Evolutionary conservation across 129 eudicot genomes (phyloP).

Genomic region (Flaveria robusta): DNA sequence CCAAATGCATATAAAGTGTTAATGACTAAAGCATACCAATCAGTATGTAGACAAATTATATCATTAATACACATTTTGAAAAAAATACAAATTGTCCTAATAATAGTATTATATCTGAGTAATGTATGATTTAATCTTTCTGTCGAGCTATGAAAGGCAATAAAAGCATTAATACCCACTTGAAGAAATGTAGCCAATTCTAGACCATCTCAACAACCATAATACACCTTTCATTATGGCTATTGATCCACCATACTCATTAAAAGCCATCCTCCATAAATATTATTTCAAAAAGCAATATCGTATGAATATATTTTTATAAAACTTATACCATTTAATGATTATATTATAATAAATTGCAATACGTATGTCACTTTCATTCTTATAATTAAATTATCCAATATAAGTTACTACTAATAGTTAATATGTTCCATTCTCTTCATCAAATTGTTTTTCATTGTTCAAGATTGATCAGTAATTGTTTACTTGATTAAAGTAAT

Average conservation of each 20-base stretch:
- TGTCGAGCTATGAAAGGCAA: neutral
- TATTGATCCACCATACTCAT: constrained; percentile 27
- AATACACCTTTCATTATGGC: constrained; percentile 6
- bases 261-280: constrained; percentile 22
- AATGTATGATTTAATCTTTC: neutral
- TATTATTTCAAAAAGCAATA: constrained; percentile 8
- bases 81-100: neutral
- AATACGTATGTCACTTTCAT: neutral
- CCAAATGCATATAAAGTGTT: neutral
- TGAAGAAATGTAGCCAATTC: constrained; percentile 29
- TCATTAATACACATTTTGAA: neutral
- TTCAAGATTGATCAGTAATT: neutral
- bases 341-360: neutral
- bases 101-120: neutral
- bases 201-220: constrained; percentile 35
- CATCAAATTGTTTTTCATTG: no score
- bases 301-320: neutral
- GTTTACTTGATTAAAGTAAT: neutral
- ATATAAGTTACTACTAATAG: no score
- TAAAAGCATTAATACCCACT: constrained; percentile 34
- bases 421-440: no score
- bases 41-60: neutral
- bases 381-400: neutral
- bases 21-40: neutral
- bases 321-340: neutral